Percentiles rank a stretch among this genome's conserved stretches.
Evolutionary conservation across 106 monocot species (phyloP).

Genomic region (Agapanthus africanus): DNA sequence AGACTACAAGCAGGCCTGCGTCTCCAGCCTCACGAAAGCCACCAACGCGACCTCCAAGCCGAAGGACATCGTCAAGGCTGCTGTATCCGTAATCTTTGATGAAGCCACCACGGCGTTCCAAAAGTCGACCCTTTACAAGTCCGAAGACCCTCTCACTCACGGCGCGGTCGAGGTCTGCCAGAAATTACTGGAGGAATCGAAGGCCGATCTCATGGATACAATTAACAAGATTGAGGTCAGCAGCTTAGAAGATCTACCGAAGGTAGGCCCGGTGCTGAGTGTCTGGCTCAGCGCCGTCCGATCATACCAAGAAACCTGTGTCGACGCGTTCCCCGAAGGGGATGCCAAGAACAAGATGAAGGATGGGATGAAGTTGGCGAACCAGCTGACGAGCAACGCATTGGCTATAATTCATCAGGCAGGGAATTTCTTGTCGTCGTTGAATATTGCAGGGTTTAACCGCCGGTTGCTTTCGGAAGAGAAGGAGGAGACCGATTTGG

Average conservation of each 20-base stretch:
- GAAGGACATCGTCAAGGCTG: slow-evolving; percentile 47
- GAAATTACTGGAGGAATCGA: slow-evolving; percentile 28
- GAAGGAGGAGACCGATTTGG: not conserved
- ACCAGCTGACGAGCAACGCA: slow-evolving; percentile 72
- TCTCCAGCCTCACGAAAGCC: slow-evolving; percentile 23
- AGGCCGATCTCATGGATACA: slow-evolving; percentile 39
- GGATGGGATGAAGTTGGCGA: slow-evolving; percentile 36
- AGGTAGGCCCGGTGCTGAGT: slow-evolving; percentile 29
- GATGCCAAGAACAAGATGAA: slow-evolving; percentile 69
- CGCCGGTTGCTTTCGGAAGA: slow-evolving; percentile 23
- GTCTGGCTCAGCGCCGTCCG: slow-evolving; percentile 80
- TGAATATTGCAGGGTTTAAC: slow-evolving; percentile 18
- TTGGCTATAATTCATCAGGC: slow-evolving; percentile 50
- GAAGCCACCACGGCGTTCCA: slow-evolving; percentile 38
- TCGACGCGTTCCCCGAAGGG: slow-evolving; percentile 75
- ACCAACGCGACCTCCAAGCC: slow-evolving; percentile 20
- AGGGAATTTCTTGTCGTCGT: slow-evolving; percentile 18
- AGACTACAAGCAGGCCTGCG: slow-evolving; percentile 23
- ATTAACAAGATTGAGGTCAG: slow-evolving; percentile 22
- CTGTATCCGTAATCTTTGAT: slow-evolving; percentile 37
- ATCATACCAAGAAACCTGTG: slow-evolving; percentile 74
- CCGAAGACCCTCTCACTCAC: slow-evolving; percentile 37
- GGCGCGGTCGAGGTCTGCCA: slow-evolving; percentile 60
- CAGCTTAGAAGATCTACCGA: slow-evolving; percentile 27
- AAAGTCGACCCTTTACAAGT: slow-evolving; percentile 15